Base-by-base conservation (phyloP, 192 early-diverging fungal genomes). In the Thamnidium elegans region DNA sequence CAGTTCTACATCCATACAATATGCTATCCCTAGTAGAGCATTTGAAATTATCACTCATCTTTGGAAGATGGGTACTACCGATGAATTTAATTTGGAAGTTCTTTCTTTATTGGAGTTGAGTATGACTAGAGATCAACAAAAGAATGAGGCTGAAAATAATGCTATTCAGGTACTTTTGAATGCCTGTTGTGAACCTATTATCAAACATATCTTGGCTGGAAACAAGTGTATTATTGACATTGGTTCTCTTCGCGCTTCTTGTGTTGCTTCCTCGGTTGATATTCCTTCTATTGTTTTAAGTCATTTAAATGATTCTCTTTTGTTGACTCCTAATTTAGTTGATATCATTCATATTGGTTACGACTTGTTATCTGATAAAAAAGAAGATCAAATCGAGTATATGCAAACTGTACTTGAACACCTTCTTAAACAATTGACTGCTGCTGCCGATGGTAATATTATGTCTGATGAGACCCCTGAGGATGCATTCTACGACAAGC, bases 11-110 rank as follows among this genome's bases (percentile, higher is more conserved):
- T 23, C 48, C 31, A 9, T 34, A 7, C 50, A 53, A 43, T 64
- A 53, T 8, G 8, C 21, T 0, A 64, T 64, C 50, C 63, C 63
- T 1, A 64, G 50, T 34, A 34, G 43, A 26, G 50, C 63, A n/a
- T 64, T 64, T 64, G 39, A 50, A n/a, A 53, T 64, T n/a, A 64
- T 64, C 21, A 64, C 63, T 1, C 19, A 54, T n/a, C 10, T 64
- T n/a, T 64, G 63, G 63, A 51, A 64, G 4, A 43, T 36, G 10
- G 36, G 51, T 13, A 39, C 55, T 20, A 17, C 55, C 13, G 30
- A 53, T 7, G 31, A 31, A 31, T 52, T 66, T 14, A 31, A 67
- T 19, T 39, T 30, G 8, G 65, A 67, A 11, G 55, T 67, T 1
- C 56, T 67, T 17, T 59, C 65, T 4, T 50, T 67, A 30, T 60